Percentiles rank a stretch among this genome's conserved stretches.
Evolutionary conservation across 208 protist species (phyloP).

Genomic region (Acanthamoeba royreba): DNA sequence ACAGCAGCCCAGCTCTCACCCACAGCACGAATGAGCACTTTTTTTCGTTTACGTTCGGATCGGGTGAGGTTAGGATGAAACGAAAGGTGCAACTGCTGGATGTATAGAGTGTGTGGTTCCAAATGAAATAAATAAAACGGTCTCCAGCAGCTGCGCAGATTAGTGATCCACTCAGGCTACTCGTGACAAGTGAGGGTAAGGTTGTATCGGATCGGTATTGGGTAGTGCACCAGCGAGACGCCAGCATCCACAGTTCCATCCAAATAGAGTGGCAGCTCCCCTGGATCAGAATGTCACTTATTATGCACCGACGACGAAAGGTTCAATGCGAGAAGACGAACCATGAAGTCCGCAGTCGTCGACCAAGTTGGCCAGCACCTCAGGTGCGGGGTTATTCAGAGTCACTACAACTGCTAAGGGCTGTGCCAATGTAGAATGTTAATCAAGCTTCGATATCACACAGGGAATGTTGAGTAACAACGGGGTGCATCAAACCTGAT

Average conservation of each 20-base stretch:
- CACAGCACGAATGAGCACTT: neutral
- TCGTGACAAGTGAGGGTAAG: neutral
- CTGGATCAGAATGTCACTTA: neutral
- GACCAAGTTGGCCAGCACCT: neutral
- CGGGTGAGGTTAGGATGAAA: no score
- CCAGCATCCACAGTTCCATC: neutral
- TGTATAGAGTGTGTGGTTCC: no score
- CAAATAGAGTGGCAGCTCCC: neutral
- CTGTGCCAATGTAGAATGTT: neutral
- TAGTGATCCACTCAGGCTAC: no score
- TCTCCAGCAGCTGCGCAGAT: no score
- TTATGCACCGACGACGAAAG: neutral
- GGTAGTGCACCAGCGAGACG: neutral
- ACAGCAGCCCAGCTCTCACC: neutral
- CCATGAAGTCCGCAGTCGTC: neutral
- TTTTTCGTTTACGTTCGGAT: no score
- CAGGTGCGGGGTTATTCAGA: neutral
- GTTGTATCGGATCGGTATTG: neutral
- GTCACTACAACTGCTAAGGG: neutral
- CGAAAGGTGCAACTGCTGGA: no score
- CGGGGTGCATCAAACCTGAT: neutral
- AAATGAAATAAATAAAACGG: no score
- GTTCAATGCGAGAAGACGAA: neutral
- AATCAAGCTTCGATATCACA: neutral
- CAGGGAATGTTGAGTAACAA: neutral